A percentile compares a stretch with the other conserved stretches of the same genome.
Evolutionary conservation across 1,284 basidiomycete species (phyloP).

Genomic region (Melampsora medusae): DNA sequence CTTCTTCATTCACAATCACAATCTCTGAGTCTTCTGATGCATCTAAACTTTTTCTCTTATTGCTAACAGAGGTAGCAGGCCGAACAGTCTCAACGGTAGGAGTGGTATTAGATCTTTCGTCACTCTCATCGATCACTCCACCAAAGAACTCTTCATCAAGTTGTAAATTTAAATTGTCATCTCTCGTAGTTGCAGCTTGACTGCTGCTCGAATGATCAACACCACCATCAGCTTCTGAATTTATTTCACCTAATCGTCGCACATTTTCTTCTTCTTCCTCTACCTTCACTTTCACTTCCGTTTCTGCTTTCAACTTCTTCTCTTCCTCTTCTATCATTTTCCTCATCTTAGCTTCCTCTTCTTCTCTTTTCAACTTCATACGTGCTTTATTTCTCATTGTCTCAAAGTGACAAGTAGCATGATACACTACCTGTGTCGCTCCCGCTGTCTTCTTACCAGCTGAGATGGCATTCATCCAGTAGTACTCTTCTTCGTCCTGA

Average conservation of each 20-base stretch:
- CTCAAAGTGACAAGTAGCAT: constrained; percentile 43
- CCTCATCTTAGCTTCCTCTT: constrained; percentile 22
- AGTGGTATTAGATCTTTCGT: not conserved
- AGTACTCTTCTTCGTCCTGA: constrained; percentile 43
- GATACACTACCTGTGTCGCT: constrained; percentile 11
- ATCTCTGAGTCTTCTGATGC: not conserved
- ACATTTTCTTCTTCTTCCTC: not conserved
- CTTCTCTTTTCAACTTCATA: constrained; percentile 29
- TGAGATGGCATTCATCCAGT: constrained; percentile 41
- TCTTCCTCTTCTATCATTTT: constrained; percentile 9
- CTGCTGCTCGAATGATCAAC: not conserved
- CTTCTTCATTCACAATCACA: constrained; percentile 1
- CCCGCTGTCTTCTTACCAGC: not conserved
- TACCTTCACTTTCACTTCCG: not conserved
- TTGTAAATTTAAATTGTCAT: constrained; percentile 3
- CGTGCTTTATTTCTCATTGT: constrained; percentile 35
- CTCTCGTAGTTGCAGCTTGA: not conserved
- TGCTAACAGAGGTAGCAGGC: not conserved
- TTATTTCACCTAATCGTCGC: not conserved
- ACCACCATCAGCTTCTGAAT: not conserved
- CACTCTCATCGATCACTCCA: not conserved
- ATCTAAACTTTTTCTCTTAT: constrained; percentile 8
- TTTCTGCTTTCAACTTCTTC: not conserved
- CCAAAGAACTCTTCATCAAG: not conserved
- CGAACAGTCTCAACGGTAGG: not conserved